A percentile compares a stretch with the other conserved stretches of the same genome.
These are phyloP conservation scores for Metschnikowia corniflorae DNA, from an alignment of 805 yeast genomes.

Conservation along the genomic window DNA sequence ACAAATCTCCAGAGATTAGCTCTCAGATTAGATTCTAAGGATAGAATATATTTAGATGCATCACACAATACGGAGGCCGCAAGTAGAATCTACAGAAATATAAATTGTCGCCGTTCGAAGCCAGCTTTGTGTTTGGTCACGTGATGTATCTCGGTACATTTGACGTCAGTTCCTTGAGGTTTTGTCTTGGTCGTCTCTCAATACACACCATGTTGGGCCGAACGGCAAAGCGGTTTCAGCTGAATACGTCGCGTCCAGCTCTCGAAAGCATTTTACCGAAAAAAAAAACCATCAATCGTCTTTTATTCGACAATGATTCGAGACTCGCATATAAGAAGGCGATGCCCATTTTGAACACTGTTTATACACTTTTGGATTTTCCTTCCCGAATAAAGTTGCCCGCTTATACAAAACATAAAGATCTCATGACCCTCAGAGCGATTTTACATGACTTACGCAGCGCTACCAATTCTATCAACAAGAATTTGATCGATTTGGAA, in stretches of 20 bases:
- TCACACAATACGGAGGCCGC: no score
- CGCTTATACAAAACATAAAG: constrained; percentile 46
- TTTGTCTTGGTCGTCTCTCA: no score
- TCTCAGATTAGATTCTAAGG: no score
- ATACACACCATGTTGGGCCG: constrained; percentile 3
- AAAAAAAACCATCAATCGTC: constrained; percentile 51
- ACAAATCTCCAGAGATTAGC: no score
- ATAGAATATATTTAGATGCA: no score
- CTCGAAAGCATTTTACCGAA: constrained; percentile 48
- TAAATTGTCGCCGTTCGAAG: no score
- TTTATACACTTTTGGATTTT: constrained; percentile 48
- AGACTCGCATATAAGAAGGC: constrained; percentile 51
- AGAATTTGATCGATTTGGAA: constrained; percentile 57
- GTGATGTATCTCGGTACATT: no score
- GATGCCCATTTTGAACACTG: constrained; percentile 47
- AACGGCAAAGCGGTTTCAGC: constrained; percentile 4
- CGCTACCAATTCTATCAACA: constrained; percentile 57
- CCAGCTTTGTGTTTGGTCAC: no score
- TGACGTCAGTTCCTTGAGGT: not conserved
- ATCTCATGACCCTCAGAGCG: constrained; percentile 64
- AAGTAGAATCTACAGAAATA: no score
- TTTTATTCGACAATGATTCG: constrained; percentile 66
- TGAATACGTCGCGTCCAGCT: constrained; percentile 20
- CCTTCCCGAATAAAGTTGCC: constrained; percentile 43
- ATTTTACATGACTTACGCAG: constrained; percentile 60